These are phyloP conservation scores for Scheffersomyces cryptocercus DNA, from an alignment of 1,139 yeast genomes.

Conservation along the genomic window DNA sequence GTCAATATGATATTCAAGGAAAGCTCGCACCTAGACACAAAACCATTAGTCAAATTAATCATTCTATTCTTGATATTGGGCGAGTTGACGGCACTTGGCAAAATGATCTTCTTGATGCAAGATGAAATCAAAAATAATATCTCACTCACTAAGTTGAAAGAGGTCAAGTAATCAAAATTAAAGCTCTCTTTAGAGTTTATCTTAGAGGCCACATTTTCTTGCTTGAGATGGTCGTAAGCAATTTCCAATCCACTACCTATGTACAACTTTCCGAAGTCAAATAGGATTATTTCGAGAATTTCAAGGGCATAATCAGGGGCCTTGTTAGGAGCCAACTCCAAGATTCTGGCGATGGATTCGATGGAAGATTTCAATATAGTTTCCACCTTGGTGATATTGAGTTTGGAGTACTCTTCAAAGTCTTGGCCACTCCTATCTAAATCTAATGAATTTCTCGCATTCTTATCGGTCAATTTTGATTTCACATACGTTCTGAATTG, in stretches of 20 bases:
- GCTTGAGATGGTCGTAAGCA: slow-evolving; percentile 49
- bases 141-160: slow-evolving; percentile 59
- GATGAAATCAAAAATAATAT: slow-evolving; percentile 69
- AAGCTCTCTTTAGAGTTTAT: slow-evolving; percentile 24
- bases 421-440: slow-evolving; percentile 19
- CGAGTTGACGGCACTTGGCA: slow-evolving; percentile 68
- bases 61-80: slow-evolving; percentile 65
- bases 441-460: slow-evolving; percentile 23
- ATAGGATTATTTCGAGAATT: slow-evolving; percentile 63
- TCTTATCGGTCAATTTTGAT: slow-evolving; percentile 30
- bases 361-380: slow-evolving; percentile 68
- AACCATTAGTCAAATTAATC: slow-evolving; percentile 65
- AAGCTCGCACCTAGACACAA: slow-evolving; percentile 65
- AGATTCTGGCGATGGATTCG: slow-evolving; percentile 76
- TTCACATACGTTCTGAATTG: slow-evolving; percentile 46
- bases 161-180: slow-evolving; percentile 48
- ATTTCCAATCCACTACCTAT: slow-evolving; percentile 76
- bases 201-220: slow-evolving; percentile 26
- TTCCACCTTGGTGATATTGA: slow-evolving; percentile 56
- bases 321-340: slow-evolving; percentile 69
- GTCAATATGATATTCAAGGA: slow-evolving; percentile 67
- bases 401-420: slow-evolving; percentile 28
- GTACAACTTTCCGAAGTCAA: slow-evolving; percentile 73
- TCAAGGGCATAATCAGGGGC: slow-evolving; percentile 67
- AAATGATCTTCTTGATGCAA: slow-evolving; percentile 66